Conservation (phyloP, 768 basidiomycete genomes). For the Tulasnella sp. region DNA sequence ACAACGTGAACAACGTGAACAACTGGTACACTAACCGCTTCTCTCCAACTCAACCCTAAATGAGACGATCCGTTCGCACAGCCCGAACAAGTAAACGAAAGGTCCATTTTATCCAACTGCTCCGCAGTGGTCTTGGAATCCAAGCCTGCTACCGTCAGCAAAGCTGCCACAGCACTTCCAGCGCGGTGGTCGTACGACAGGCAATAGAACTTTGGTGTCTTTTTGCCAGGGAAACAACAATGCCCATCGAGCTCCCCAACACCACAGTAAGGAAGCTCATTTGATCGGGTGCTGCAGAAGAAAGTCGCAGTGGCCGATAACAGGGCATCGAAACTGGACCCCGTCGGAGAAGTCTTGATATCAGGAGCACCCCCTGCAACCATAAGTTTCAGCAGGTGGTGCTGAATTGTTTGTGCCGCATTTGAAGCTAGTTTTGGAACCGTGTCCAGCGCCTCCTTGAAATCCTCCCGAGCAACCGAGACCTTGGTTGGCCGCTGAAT, state of each 20-base stretch:
- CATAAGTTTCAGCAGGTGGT: not conserved
- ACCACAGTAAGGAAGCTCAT: not conserved
- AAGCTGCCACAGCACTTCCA: not conserved
- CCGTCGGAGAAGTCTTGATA: not conserved
- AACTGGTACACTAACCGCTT: not conserved
- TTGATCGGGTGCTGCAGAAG: not conserved
- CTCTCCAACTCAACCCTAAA: not conserved
- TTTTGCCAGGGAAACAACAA: not conserved
- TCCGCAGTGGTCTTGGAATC: not conserved
- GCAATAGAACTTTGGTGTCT: not conserved
- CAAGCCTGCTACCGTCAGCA: not conserved
- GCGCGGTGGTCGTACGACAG: not conserved
- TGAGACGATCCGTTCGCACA: not conserved
- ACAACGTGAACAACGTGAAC: not conserved
- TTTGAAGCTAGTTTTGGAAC: not conserved
- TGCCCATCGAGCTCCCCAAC: not conserved
- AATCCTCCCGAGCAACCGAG: not conserved
- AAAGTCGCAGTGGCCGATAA: not conserved
- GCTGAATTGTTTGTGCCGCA: not conserved
- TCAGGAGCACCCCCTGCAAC: not conserved
- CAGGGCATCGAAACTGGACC: not conserved
- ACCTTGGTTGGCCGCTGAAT: not conserved
- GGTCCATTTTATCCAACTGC: not conserved
- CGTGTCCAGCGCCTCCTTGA: not conserved
- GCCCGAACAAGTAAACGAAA: not conserved